Evolutionary conservation across 768 basidiomycete species (phyloP).

Genomic region (Brasilioporus rufonigricans): DNA sequence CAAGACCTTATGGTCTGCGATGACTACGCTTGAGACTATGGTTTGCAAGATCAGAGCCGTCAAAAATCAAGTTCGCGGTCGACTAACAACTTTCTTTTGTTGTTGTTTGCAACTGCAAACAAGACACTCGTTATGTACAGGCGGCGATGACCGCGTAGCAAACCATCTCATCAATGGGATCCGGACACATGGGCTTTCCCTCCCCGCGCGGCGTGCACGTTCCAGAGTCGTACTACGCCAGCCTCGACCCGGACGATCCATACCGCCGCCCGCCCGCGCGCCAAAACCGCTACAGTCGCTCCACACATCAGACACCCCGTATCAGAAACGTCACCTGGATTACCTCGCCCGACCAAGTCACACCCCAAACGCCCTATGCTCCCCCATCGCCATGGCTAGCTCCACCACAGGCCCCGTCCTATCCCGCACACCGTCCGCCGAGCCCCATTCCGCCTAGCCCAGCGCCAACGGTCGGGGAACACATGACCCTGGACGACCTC

Average conservation of each 20-base stretch:
- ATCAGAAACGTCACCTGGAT: conserved; percentile 25
- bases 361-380: conserved; percentile 7
- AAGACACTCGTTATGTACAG: no score
- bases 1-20: no score
- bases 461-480: conserved; percentile 28
- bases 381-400: conserved; percentile 5
- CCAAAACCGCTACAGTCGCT: conserved; percentile 23
- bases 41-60: no score
- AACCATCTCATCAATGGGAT: conserved; percentile 21
- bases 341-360: conserved; percentile 13
- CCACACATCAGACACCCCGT: conserved; percentile 20
- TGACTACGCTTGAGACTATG: no score
- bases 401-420: conserved; percentile 1
- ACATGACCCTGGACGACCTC: conserved; percentile 26
- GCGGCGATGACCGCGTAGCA: no score
- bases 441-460: conserved; percentile 19
- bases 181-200: conserved; percentile 15
- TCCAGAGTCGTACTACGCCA: conserved; percentile 11
- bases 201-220: conserved; percentile 26
- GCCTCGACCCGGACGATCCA: conserved; percentile 4
- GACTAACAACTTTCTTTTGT: no score
- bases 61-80: no score
- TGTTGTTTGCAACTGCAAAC: no score
- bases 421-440: conserved; percentile 14
- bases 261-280: conserved; percentile 9